Conservation (phyloP, 2,329 filamentous ascomycete genomes). For the Ophiosphaerella herpotricha region DNA sequence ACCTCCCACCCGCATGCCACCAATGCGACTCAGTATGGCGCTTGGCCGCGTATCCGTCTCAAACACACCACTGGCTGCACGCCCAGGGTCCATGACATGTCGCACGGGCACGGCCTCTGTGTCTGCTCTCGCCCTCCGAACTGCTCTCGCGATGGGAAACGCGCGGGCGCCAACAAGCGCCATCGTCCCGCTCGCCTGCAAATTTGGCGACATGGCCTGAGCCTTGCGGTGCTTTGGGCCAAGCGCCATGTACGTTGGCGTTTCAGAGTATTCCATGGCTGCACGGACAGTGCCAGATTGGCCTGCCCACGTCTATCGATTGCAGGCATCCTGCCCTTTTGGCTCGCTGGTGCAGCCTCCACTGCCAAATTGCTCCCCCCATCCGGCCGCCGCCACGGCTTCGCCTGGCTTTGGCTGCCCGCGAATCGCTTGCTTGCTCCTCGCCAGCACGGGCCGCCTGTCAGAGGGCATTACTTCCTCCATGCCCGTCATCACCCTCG, state of each 20-base stretch:
- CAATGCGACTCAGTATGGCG: constrained; percentile 8
- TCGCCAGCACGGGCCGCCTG: not conserved
- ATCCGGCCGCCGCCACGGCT: not conserved
- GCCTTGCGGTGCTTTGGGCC: not conserved
- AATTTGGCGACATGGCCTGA: not conserved
- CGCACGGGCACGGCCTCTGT: not conserved
- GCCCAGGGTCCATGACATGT: constrained; percentile 12
- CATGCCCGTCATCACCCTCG: constrained; percentile 20
- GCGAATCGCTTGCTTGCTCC: constrained; percentile 1
- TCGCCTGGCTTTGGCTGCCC: not conserved
- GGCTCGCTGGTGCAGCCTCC: constrained; percentile 10
- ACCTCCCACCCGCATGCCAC: constrained; percentile 1
- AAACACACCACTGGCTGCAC: constrained; percentile 25
- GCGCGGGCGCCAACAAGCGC: constrained; percentile 1
- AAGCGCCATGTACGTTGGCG: constrained; percentile 5
- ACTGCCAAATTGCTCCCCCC: not conserved
- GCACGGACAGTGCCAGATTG: not conserved
- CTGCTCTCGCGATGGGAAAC: constrained; percentile 2
- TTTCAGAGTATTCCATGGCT: constrained; percentile 12
- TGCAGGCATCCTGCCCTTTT: constrained; percentile 12
- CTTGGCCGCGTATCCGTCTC: constrained; percentile 15
- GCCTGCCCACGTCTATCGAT: constrained; percentile 13
- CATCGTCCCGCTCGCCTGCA: constrained; percentile 1
- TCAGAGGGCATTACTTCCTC: not conserved
- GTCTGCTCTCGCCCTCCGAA: constrained; percentile 6